Percentiles rank a stretch among this genome's conserved stretches.
phyloP scores from a whole-genome alignment of 192 early-diverging fungal genomes.

The Coemansia sp. region DNA sequence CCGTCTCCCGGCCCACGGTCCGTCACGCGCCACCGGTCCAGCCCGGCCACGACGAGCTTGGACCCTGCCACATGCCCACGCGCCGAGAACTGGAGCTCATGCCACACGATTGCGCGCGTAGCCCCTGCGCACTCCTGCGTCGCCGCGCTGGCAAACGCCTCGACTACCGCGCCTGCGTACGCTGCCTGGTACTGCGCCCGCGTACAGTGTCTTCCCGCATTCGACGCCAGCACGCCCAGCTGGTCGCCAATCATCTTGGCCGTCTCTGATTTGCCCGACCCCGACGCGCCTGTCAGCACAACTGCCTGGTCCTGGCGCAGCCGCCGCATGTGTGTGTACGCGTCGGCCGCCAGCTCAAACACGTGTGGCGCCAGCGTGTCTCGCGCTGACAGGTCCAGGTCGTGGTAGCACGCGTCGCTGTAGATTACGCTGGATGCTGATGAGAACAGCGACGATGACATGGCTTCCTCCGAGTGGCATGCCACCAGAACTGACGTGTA shows the following conservation, averaged over 20 bases:
- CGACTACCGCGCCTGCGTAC: constrained; percentile 67
- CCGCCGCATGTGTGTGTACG: constrained; percentile 83
- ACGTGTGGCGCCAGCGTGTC: constrained; percentile 66
- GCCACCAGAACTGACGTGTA: constrained; percentile 44
- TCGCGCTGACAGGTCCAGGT: constrained; percentile 29
- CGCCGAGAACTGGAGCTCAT: constrained; percentile 88
- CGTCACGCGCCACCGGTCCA: constrained; percentile 80
- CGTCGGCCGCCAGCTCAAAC: constrained; percentile 77
- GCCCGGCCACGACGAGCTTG: constrained; percentile 77
- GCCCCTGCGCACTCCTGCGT: constrained; percentile 71
- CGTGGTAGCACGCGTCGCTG: constrained; percentile 49
- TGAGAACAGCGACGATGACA: constrained; percentile 29
- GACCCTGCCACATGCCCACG: constrained; percentile 82
- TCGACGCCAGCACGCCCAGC: constrained; percentile 63
- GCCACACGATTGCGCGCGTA: constrained; percentile 78
- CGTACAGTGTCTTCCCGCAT: constrained; percentile 62
- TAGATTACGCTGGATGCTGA: constrained; percentile 35
- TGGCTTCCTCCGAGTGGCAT: constrained; percentile 38
- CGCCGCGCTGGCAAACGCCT: constrained; percentile 85
- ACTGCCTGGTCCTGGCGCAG: constrained; percentile 84
- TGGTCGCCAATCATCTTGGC: constrained; percentile 61
- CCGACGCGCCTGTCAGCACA: constrained; percentile 78
- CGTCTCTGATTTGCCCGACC: constrained; percentile 83
- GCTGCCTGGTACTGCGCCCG: constrained; percentile 65
- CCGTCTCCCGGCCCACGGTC: constrained; percentile 63